phyloP scores from a whole-genome alignment of 331 rosid species.

The Rosa hybrid region DNA sequence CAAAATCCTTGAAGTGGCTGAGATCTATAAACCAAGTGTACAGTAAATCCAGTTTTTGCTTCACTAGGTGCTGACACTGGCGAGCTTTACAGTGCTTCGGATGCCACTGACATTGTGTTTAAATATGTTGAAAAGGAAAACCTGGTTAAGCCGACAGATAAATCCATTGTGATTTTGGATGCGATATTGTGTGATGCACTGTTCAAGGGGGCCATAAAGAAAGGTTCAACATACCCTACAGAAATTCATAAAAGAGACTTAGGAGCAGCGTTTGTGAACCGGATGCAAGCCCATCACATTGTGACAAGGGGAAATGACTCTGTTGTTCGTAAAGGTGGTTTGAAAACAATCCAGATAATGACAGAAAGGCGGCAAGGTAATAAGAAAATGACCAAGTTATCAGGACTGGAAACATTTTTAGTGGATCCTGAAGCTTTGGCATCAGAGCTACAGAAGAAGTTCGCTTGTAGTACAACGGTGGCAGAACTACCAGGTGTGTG shows the following conservation, averaged over 20 bases:
- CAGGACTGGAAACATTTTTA: slow-evolving; percentile 84
- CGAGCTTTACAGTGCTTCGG: slow-evolving; percentile 56
- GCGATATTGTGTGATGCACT: slow-evolving; percentile 76
- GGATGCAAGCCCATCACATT: slow-evolving; percentile 90
- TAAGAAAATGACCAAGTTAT: slow-evolving; percentile 87
- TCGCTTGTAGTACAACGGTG: slow-evolving; percentile 90
- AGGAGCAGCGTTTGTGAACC: slow-evolving; percentile 64
- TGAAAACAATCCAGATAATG: slow-evolving; percentile 80
- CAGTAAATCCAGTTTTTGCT: slow-evolving; percentile 81
- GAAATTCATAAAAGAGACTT: slow-evolving; percentile 86
- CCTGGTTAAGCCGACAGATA: slow-evolving; percentile 69
- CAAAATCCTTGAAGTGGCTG: slow-evolving; percentile 74
- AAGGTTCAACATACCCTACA: slow-evolving; percentile 83
- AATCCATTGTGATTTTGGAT: slow-evolving; percentile 64
- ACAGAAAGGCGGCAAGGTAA: slow-evolving; percentile 93
- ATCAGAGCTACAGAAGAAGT: slow-evolving; percentile 91
- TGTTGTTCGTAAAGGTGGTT: slow-evolving; percentile 81
- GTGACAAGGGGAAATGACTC: slow-evolving; percentile 85
- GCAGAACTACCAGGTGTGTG: slow-evolving; percentile 82
- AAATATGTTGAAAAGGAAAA: slow-evolving; percentile 68
- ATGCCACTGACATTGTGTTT: slow-evolving; percentile 74
- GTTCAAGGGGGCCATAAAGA: slow-evolving; percentile 84
- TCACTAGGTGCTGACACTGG: slow-evolving; percentile 70
- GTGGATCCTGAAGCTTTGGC: slow-evolving; percentile 88
- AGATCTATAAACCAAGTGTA: slow-evolving; percentile 82